Percentiles rank a stretch among this genome's conserved stretches.
These are phyloP conservation scores for Teratosphaeria viscida DNA, from an alignment of 2,329 filamentous ascomycete species.

Conservation along the genomic window DNA sequence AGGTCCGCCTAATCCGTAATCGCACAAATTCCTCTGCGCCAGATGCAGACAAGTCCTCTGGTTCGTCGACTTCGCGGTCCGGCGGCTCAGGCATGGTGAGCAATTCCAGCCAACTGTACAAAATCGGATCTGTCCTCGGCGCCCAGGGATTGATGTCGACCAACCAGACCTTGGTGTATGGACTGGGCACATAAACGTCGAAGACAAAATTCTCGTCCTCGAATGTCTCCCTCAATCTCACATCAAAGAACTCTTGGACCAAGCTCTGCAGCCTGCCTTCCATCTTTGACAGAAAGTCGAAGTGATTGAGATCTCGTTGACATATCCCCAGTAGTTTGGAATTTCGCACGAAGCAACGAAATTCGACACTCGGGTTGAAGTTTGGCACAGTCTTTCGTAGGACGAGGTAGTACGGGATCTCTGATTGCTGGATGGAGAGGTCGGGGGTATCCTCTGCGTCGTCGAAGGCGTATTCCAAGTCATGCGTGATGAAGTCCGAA, in stretches of 20 bases:
- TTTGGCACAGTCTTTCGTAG: slow-evolving; percentile 75
- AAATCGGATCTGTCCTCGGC: slow-evolving; percentile 70
- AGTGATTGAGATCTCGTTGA: slow-evolving; percentile 85
- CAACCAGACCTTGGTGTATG: slow-evolving; percentile 67
- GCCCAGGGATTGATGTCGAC: slow-evolving; percentile 97
- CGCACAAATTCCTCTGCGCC: slow-evolving; percentile 13
- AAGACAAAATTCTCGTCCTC: slow-evolving; percentile 78
- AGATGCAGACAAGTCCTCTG: not conserved
- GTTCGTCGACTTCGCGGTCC: not conserved
- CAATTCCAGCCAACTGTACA: slow-evolving; percentile 86
- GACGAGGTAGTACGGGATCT: slow-evolving; percentile 67
- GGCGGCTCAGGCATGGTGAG: slow-evolving; percentile 56
- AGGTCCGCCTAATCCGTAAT: slow-evolving; percentile 10
- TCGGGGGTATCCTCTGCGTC: slow-evolving; percentile 44
- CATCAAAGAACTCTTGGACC: slow-evolving; percentile 67
- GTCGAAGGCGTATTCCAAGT: slow-evolving; percentile 87
- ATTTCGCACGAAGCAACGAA: slow-evolving; percentile 86
- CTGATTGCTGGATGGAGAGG: slow-evolving; percentile 10
- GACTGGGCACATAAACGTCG: slow-evolving; percentile 77
- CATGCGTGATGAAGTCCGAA: slow-evolving; percentile 88
- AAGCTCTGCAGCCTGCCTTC: slow-evolving; percentile 55
- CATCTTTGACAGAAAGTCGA: slow-evolving; percentile 66
- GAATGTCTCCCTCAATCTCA: slow-evolving; percentile 64
- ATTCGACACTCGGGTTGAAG: slow-evolving; percentile 84
- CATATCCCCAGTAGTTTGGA: slow-evolving; percentile 70